phyloP scores from a whole-genome alignment of 108 stramenopile species.

The Cyclostephanos tholiformis region DNA sequence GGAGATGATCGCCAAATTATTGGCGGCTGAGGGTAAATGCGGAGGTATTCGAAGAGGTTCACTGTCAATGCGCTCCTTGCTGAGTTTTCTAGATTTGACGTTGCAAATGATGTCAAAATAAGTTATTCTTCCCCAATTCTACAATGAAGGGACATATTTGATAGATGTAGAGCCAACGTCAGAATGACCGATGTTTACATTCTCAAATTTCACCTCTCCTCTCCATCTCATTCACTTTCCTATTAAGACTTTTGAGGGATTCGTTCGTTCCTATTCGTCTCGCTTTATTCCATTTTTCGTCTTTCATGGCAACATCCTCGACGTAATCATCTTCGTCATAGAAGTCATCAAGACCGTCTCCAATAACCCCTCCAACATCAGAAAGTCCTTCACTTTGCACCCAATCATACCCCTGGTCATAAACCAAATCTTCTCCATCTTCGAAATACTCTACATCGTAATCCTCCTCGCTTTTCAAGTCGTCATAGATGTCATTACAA shows the following conservation, averaged over 20 bases:
- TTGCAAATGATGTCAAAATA: too few relatives aligned
- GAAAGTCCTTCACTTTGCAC: slow-evolving; percentile 54
- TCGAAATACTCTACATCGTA: slow-evolving; percentile 40
- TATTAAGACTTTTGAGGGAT: slow-evolving; percentile 57
- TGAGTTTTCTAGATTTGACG: too few relatives aligned
- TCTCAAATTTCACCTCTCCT: slow-evolving; percentile 40
- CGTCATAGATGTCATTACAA: slow-evolving; percentile 29
- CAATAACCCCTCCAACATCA: slow-evolving; percentile 24
- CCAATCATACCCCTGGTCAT: slow-evolving; percentile 87
- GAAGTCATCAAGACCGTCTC: slow-evolving; percentile 28
- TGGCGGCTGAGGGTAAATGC: too few relatives aligned
- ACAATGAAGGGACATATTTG: neutral
- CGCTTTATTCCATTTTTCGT: slow-evolving; percentile 27
- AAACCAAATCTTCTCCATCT: slow-evolving; percentile 64
- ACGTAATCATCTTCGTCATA: slow-evolving; percentile 33
- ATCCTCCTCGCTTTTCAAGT: slow-evolving; percentile 39
- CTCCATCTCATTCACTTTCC: slow-evolving; percentile 67
- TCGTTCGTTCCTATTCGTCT: slow-evolving; percentile 47
- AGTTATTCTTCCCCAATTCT: neutral
- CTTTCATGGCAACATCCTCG: slow-evolving; percentile 42
- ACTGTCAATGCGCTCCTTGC: too few relatives aligned
- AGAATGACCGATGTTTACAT: slow-evolving; percentile 11
- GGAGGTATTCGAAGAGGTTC: too few relatives aligned
- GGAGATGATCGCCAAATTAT: neutral
- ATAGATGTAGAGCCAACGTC: neutral